A percentile compares a stretch with the other conserved stretches of the same genome.
phyloP scores from a whole-genome alignment of 2,329 filamentous ascomycete genomes.

The Stachybotrys echinatus region DNA sequence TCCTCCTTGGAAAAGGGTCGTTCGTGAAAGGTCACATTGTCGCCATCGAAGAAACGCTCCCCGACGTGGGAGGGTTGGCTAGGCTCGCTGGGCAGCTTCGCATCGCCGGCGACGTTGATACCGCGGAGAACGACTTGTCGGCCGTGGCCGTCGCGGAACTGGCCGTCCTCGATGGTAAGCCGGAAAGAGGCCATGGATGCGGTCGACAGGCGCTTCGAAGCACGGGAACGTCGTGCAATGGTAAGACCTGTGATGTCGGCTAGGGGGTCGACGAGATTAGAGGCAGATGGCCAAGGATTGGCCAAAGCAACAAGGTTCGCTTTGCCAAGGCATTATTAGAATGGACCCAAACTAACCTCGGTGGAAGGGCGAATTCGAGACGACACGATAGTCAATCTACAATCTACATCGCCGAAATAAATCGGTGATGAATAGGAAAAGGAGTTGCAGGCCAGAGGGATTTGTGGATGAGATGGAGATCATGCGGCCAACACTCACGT shows the following conservation, averaged over 20 bases:
- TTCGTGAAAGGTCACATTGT: slow-evolving; percentile 82
- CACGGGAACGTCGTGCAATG: too few relatives aligned
- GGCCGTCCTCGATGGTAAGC: slow-evolving; percentile 77
- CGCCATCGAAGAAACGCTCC: slow-evolving; percentile 84
- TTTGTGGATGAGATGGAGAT: background rate
- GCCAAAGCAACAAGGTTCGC: background rate
- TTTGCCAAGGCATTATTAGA: too few relatives aligned
- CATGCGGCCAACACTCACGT: background rate
- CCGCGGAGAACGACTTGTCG: slow-evolving; percentile 86
- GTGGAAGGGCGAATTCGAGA: background rate
- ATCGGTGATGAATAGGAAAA: background rate
- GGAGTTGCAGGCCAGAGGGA: background rate
- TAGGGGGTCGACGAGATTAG: too few relatives aligned
- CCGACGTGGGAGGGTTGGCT: slow-evolving; percentile 73
- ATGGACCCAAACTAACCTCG: too few relatives aligned
- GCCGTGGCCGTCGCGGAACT: slow-evolving; percentile 75
- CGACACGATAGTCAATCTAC: background rate
- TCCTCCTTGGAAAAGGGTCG: slow-evolving; percentile 81
- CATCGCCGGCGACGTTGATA: slow-evolving; percentile 89
- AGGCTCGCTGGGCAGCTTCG: slow-evolving; percentile 81
- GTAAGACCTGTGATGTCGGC: too few relatives aligned
- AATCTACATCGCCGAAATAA: background rate
- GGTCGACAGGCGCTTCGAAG: background rate
- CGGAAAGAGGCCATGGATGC: slow-evolving; percentile 64
- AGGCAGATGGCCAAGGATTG: background rate